Evolutionary conservation across 805 yeast species (phyloP).

Genomic region (Saturnispora serradocipensis): DNA sequence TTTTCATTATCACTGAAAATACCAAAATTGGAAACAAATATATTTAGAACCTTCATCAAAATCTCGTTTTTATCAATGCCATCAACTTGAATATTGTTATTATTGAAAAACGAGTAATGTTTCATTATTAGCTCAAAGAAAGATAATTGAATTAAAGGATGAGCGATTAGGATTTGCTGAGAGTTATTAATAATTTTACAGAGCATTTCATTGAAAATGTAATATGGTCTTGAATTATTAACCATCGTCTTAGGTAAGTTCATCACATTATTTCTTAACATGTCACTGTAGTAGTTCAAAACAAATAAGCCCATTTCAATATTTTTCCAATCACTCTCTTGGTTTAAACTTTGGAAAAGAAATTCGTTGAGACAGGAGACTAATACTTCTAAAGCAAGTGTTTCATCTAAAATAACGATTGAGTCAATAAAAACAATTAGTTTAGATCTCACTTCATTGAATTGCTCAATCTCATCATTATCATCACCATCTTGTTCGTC

Average conservation of each 20-base stretch:
- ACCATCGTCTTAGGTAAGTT: conserved; percentile 60
- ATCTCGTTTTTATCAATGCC: conserved; percentile 38
- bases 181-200: conserved; percentile 33
- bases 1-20: conserved; percentile 64
- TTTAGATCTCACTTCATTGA: conserved; percentile 66
- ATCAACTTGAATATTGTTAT: conserved; percentile 32
- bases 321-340: conserved; percentile 56
- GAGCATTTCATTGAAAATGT: conserved; percentile 53
- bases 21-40: conserved; percentile 75
- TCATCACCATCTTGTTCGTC: conserved; percentile 49
- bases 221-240: conserved; percentile 54
- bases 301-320: conserved; percentile 84
- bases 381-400: conserved; percentile 28
- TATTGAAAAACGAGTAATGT: conserved; percentile 56
- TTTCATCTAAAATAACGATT: conserved; percentile 40
- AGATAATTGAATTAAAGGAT: conserved; percentile 72
- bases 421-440: conserved; percentile 79
- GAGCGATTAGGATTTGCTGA: conserved; percentile 40
- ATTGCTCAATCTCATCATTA: conserved; percentile 68
- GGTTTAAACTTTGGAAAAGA: conserved; percentile 17
- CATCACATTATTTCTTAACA: conserved; percentile 68
- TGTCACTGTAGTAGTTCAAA: conserved; percentile 69
- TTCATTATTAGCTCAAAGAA: conserved; percentile 82
- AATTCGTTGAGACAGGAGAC: conserved; percentile 41
- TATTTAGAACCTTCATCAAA: conserved; percentile 55